These are phyloP conservation scores for Paraphaeosphaeria minitans DNA, from an alignment of 2,329 filamentous ascomycete genomes.

Conservation along the genomic window DNA sequence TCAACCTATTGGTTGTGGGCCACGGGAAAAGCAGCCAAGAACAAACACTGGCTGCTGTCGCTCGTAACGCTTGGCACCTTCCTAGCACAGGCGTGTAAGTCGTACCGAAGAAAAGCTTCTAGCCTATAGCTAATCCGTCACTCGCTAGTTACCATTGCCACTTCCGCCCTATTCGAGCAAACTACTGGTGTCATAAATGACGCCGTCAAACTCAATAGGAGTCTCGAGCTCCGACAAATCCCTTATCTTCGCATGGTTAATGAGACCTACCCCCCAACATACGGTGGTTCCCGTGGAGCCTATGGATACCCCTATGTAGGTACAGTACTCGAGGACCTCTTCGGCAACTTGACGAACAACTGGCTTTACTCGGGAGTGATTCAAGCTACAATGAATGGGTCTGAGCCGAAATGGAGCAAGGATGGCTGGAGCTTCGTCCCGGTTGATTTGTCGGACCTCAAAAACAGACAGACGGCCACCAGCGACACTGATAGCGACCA, in stretches of 20 bases:
- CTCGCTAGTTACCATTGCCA: constrained; percentile 18
- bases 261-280: constrained; percentile 1
- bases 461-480: neutral
- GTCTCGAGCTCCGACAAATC: constrained; percentile 15
- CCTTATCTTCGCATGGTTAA: constrained; percentile 10
- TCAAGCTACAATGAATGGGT: constrained; percentile 23
- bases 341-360: constrained; percentile 21
- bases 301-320: constrained; percentile 7
- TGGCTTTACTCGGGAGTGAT: constrained; percentile 29
- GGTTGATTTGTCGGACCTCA: constrained; percentile 12
- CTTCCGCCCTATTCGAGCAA: constrained; percentile 19
- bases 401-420: constrained; percentile 25
- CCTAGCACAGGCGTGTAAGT: constrained; percentile 18
- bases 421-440: constrained; percentile 34
- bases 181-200: constrained; percentile 10
- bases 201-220: constrained; percentile 6
- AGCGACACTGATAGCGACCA: neutral
- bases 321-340: constrained; percentile 12
- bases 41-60: constrained; percentile 20
- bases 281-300: neutral
- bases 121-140: neutral
- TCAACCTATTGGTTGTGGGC: constrained; percentile 27
- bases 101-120: neutral
- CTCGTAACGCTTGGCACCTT: constrained; percentile 20
- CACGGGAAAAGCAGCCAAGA: constrained; percentile 16